phyloP scores from a whole-genome alignment of 306 rosid genomes.

The Cicer cuneatum region DNA sequence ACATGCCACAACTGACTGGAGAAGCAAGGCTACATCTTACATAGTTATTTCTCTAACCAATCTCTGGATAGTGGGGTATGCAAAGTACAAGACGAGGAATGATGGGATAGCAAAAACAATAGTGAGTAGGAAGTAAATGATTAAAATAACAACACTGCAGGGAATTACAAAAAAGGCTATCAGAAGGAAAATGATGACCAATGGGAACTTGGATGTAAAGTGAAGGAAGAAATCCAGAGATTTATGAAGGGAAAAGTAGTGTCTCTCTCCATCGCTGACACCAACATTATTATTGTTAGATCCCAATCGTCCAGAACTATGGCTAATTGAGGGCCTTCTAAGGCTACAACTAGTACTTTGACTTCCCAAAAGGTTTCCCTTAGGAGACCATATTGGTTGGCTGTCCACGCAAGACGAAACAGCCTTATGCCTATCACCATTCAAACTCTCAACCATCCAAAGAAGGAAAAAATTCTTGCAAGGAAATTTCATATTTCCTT shows the following conservation, averaged over 20 bases:
- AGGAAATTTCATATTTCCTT: constrained; percentile 79
- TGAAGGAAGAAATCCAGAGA: constrained; percentile 80
- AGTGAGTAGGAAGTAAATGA: constrained; percentile 76
- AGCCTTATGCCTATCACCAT: constrained; percentile 70
- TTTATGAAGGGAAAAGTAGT: constrained; percentile 59
- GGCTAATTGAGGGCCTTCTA: constrained; percentile 59
- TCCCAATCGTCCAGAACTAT: constrained; percentile 48
- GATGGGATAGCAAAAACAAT: constrained; percentile 88
- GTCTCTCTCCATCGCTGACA: constrained; percentile 49
- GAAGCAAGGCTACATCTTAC: constrained; percentile 49
- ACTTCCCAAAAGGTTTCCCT: constrained; percentile 54
- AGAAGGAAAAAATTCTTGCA: constrained; percentile 85
- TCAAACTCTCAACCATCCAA: constrained; percentile 94
- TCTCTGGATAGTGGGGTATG: constrained; percentile 75
- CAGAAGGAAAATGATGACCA: constrained; percentile 70
- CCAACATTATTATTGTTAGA: constrained; percentile 47
- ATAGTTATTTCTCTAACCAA: constrained; percentile 75
- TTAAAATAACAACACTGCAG: constrained; percentile 70
- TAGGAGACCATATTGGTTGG: constrained; percentile 56
- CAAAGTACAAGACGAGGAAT: constrained; percentile 70
- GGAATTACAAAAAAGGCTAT: constrained; percentile 72
- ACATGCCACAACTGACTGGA: constrained; percentile 29
- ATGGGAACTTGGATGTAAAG: constrained; percentile 80
- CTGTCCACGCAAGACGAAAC: constrained; percentile 54
- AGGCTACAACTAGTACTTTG: constrained; percentile 51